These are phyloP conservation scores for Trichoderma arundinaceum DNA, from an alignment of 2,329 filamentous ascomycete genomes.

Conservation along the genomic window DNA sequence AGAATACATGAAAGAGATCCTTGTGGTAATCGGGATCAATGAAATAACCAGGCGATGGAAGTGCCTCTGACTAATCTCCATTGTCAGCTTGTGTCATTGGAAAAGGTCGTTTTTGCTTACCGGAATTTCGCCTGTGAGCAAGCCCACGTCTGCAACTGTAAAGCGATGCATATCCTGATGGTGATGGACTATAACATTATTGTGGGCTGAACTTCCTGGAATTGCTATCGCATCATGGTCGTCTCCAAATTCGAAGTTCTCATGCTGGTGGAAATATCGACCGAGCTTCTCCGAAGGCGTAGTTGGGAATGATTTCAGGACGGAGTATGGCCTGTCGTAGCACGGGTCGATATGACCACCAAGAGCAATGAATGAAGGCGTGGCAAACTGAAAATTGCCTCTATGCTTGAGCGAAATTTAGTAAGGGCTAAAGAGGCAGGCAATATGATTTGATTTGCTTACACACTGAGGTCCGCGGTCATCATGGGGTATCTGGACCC, in stretches of 20 bases:
- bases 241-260: conserved; percentile 13
- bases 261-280: conserved; percentile 2
- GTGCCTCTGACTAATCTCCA: neutral
- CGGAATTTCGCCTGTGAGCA: conserved; percentile 22
- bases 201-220: conserved; percentile 10
- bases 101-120: neutral
- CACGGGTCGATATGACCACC: conserved; percentile 11
- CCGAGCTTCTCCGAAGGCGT: neutral
- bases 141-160: conserved; percentile 21
- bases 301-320: conserved; percentile 1
- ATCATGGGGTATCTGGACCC: conserved; percentile 17
- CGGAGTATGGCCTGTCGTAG: neutral
- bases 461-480: conserved; percentile 24
- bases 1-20: conserved; percentile 19
- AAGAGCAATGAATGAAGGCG: conserved; percentile 4
- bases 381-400: conserved; percentile 10
- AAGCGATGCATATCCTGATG: conserved; percentile 6
- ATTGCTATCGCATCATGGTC: conserved; percentile 19
- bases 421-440: neutral
- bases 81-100: neutral
- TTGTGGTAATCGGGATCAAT: neutral
- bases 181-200: conserved; percentile 9
- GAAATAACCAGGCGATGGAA: conserved; percentile 4
- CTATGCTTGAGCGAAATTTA: conserved; percentile 7
- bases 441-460: neutral